Evolutionary conservation across 1,284 basidiomycete genomes (phyloP).

Genomic region (Apiotrichum laibachii): DNA sequence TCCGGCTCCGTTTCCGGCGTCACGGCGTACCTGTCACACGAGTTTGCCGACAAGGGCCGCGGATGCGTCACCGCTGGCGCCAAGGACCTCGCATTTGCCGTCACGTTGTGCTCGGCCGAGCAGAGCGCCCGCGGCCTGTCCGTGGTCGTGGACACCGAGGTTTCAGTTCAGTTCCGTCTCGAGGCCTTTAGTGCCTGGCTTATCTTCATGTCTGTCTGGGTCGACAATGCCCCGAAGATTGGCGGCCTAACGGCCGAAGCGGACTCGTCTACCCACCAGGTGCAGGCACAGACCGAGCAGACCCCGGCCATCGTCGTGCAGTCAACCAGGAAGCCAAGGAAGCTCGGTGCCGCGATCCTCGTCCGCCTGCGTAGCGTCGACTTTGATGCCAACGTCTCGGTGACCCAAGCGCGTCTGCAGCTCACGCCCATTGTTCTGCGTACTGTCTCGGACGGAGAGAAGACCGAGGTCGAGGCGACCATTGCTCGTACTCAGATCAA

Average conservation of each 20-base stretch:
- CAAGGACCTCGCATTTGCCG: slow-evolving; percentile 44
- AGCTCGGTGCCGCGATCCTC: slow-evolving; percentile 53
- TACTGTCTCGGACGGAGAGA: slow-evolving; percentile 40
- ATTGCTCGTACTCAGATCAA: slow-evolving; percentile 63
- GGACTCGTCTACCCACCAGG: slow-evolving; percentile 2
- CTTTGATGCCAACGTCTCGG: slow-evolving; percentile 70
- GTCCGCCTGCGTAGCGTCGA: slow-evolving; percentile 68
- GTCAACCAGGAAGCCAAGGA: slow-evolving; percentile 1
- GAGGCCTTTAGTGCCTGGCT: slow-evolving; percentile 46
- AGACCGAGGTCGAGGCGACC: slow-evolving; percentile 58
- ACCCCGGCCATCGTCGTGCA: not conserved
- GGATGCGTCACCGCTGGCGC: slow-evolving; percentile 45
- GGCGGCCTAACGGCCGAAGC: slow-evolving; percentile 14
- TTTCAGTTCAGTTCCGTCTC: slow-evolving; percentile 41
- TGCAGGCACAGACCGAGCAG: slow-evolving; percentile 7
- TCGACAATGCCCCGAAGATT: slow-evolving; percentile 41
- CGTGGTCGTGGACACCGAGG: slow-evolving; percentile 48
- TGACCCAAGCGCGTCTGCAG: slow-evolving; percentile 58
- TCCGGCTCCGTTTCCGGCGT: slow-evolving; percentile 75
- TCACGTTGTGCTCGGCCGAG: slow-evolving; percentile 26
- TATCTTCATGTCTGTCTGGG: slow-evolving; percentile 45
- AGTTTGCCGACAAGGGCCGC: slow-evolving; percentile 51
- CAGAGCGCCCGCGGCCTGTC: slow-evolving; percentile 55
- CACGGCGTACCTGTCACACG: slow-evolving; percentile 69
- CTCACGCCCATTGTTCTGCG: slow-evolving; percentile 57